A percentile compares a stretch with the other conserved stretches of the same genome.
These are phyloP conservation scores for Bocquillonia castaneifolia DNA, from an alignment of 441 rosid species.

Conservation along the genomic window DNA sequence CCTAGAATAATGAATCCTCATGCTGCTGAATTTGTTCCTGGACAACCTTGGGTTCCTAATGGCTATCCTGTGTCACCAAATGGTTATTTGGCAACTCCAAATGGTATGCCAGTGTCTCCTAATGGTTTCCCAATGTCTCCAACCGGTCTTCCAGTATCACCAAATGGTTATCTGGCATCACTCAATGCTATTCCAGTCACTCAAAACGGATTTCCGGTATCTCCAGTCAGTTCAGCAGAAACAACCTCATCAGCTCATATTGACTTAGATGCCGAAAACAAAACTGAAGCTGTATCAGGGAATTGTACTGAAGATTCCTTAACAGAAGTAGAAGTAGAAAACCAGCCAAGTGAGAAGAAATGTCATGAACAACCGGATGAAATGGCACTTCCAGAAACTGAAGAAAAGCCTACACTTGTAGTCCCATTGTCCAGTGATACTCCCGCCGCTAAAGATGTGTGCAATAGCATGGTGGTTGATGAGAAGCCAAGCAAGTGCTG, in stretches of 20 bases:
- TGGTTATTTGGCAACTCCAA: slow-evolving; percentile 49
- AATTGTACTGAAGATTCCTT: slow-evolving; percentile 34
- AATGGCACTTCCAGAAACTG: slow-evolving; percentile 28
- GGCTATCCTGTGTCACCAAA: slow-evolving; percentile 70
- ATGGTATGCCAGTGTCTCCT: slow-evolving; percentile 49
- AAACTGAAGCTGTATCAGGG: slow-evolving; percentile 38
- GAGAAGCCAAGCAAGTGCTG: slow-evolving; percentile 57
- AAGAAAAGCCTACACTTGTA: slow-evolving; percentile 32
- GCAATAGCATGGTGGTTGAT: slow-evolving; percentile 32
- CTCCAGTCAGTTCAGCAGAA: slow-evolving; percentile 43
- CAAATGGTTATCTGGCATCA: slow-evolving; percentile 48
- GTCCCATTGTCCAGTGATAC: slow-evolving; percentile 22
- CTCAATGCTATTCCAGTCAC: slow-evolving; percentile 30
- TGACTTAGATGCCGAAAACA: slow-evolving; percentile 38
- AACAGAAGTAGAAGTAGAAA: slow-evolving; percentile 34
- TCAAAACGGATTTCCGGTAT: slow-evolving; percentile 42
- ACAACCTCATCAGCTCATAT: slow-evolving; percentile 25
- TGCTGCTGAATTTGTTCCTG: slow-evolving; percentile 61
- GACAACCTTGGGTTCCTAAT: slow-evolving; percentile 84
- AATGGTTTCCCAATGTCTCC: slow-evolving; percentile 48
- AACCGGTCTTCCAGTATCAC: slow-evolving; percentile 36
- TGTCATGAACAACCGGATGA: slow-evolving; percentile 29
- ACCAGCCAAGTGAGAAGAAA: slow-evolving; percentile 33
- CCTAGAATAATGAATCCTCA: slow-evolving; percentile 55
- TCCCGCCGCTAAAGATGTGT: slow-evolving; percentile 31